phyloP scores from a whole-genome alignment of 208 protist genomes.

The Leishmania tarentolae region DNA sequence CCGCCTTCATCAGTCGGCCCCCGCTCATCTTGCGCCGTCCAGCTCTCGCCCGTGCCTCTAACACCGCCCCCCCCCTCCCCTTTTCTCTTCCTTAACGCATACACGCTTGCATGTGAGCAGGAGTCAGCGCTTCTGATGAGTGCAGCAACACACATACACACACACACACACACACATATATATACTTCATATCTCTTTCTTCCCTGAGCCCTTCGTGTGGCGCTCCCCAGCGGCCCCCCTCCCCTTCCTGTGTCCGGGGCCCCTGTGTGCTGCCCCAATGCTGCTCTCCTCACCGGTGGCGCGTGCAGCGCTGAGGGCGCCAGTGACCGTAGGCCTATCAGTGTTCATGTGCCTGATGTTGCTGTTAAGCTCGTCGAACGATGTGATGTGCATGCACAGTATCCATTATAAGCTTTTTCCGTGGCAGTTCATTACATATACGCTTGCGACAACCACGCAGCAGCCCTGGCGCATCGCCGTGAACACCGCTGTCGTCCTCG shows the following conservation, averaged over 20 bases:
- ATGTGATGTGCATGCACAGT: constrained; percentile 4
- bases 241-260: not conserved
- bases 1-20: not conserved
- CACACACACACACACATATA: not conserved
- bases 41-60: not conserved
- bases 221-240: not conserved
- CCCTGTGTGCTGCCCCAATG: not conserved
- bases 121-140: not conserved
- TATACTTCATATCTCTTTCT: not conserved
- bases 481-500: constrained; percentile 22
- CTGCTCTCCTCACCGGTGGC: not conserved
- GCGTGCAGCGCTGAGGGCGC: constrained; percentile 8
- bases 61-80: not conserved
- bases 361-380: not conserved
- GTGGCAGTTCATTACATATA: constrained; percentile 26
- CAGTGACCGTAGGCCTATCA: constrained; percentile 5
- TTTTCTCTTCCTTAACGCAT: not conserved
- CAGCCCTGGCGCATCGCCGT: constrained; percentile 15
- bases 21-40: not conserved
- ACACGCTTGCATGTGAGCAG: not conserved
- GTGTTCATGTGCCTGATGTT: constrained; percentile 2
- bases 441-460: constrained; percentile 8
- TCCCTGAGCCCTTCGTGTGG: not conserved
- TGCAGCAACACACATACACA: not conserved
- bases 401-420: not conserved